phyloP scores from a whole-genome alignment of 148 eudicot species.

The Polygonum aviculare region DNA sequence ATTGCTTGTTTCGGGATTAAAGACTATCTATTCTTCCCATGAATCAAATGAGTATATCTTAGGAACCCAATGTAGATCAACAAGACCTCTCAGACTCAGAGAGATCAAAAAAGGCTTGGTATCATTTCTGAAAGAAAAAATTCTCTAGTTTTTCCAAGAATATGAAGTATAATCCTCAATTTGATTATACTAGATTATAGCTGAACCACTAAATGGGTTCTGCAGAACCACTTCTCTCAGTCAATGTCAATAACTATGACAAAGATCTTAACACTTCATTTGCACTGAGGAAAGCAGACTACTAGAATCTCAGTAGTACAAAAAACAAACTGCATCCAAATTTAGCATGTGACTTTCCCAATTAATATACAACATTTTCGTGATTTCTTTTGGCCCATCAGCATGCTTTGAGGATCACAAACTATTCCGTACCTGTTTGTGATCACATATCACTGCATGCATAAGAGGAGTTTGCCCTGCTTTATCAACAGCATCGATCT shows the following conservation, averaged over 20 bases:
- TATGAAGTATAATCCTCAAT: neutral
- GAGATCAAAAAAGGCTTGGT: neutral
- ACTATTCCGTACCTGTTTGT: slow-evolving; percentile 51
- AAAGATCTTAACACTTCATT: neutral
- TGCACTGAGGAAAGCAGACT: neutral
- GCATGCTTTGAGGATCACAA: neutral
- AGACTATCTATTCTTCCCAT: neutral
- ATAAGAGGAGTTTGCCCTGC: slow-evolving; percentile 82
- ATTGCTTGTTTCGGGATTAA: neutral
- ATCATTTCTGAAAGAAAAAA: neutral
- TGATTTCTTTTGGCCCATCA: neutral
- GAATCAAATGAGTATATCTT: neutral
- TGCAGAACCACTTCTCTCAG: neutral
- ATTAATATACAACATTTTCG: neutral
- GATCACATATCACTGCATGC: slow-evolving; percentile 75
- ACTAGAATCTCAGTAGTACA: neutral
- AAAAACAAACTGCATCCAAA: neutral
- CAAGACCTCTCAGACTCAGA: neutral
- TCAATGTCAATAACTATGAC: neutral
- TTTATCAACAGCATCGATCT: slow-evolving; percentile 70
- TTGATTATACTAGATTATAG: neutral
- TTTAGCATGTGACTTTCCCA: neutral
- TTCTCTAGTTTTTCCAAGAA: neutral
- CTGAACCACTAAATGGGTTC: neutral
- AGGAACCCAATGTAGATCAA: neutral